Conservation (phyloP, 768 basidiomycete genomes). For the Phylloporus sp. region DNA sequence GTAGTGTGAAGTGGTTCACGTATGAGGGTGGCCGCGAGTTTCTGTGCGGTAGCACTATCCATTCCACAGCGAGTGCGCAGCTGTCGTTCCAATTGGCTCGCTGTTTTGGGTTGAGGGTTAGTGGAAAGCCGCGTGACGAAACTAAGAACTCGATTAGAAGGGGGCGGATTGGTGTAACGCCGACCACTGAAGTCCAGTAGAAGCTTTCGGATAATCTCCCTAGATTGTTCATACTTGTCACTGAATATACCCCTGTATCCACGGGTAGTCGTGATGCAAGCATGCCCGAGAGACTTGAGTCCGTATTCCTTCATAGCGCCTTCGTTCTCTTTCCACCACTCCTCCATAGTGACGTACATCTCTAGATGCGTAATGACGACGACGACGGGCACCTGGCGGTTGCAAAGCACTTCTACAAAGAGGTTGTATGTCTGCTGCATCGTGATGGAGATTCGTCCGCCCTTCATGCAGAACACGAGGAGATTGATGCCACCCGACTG, state of each 20-base stretch:
- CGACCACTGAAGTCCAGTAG: slow-evolving; percentile 16
- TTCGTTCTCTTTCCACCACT: slow-evolving; percentile 41
- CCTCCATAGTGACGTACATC: slow-evolving; percentile 29
- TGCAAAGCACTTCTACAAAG: slow-evolving; percentile 39
- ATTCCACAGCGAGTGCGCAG: too few relatives aligned
- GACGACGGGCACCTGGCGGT: slow-evolving; percentile 28
- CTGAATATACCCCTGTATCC: slow-evolving; percentile 16
- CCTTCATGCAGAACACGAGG: slow-evolving; percentile 30
- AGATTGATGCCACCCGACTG: slow-evolving; percentile 25
- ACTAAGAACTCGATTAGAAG: too few relatives aligned
- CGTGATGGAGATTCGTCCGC: slow-evolving; percentile 22
- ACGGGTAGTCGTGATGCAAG: slow-evolving; percentile 37
- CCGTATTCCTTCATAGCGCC: slow-evolving; percentile 27
- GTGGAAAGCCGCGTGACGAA: too few relatives aligned
- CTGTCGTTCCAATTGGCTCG: too few relatives aligned
- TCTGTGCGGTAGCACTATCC: too few relatives aligned
- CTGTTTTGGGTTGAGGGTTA: too few relatives aligned
- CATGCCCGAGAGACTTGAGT: slow-evolving; percentile 35
- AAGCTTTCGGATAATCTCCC: slow-evolving; percentile 16
- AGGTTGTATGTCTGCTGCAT: slow-evolving; percentile 30
- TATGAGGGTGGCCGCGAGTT: too few relatives aligned
- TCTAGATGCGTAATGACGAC: slow-evolving; percentile 36
- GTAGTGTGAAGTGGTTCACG: too few relatives aligned
- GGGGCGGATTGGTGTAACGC: too few relatives aligned
- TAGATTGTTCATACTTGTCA: slow-evolving; percentile 35